These are phyloP conservation scores for Trametes coccinea DNA, from an alignment of 768 basidiomycete genomes.

Conservation along the genomic window DNA sequence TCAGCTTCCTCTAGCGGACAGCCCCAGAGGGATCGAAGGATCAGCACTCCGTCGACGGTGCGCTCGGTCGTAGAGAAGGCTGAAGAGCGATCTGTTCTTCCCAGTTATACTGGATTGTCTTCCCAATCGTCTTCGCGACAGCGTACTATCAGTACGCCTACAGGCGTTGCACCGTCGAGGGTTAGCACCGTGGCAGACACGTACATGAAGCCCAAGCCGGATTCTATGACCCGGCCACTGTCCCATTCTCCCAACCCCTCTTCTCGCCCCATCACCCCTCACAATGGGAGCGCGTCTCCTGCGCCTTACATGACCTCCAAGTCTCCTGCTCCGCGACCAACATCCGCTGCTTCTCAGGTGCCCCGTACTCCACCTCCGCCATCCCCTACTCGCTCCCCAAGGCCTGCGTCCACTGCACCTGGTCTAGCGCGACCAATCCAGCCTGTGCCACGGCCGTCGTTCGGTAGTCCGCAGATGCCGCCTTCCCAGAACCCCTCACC, in stretches of 20 bases:
- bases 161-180: conserved; percentile 17
- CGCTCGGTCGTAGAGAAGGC: conserved; percentile 40
- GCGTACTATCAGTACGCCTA: conserved; percentile 52
- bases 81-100: conserved; percentile 37
- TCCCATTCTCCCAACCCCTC: conserved; percentile 13
- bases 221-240: conserved; percentile 7
- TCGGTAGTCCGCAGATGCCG: conserved; percentile 45
- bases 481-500: conserved; percentile 49
- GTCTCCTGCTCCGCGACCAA: conserved; percentile 19
- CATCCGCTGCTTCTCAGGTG: conserved; percentile 6
- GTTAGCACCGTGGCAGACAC: background rate
- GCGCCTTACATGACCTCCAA: conserved; percentile 3
- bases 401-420: conserved; percentile 24
- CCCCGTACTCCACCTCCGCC: conserved; percentile 27
- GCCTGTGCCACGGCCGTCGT: conserved; percentile 48
- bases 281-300: background rate
- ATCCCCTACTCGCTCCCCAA: conserved; percentile 28
- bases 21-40: conserved; percentile 28
- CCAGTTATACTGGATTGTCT: conserved; percentile 33
- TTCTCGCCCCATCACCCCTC: conserved; percentile 13
- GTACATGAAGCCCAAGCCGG: conserved; percentile 10
- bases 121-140: conserved; percentile 36
- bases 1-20: background rate
- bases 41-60: conserved; percentile 38
- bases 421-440: conserved; percentile 56